Evolutionary conservation across 768 basidiomycete species (phyloP), one percentile per base, ranked within the genome.

Genomic region (Podaxis mareebaensis): DNA sequence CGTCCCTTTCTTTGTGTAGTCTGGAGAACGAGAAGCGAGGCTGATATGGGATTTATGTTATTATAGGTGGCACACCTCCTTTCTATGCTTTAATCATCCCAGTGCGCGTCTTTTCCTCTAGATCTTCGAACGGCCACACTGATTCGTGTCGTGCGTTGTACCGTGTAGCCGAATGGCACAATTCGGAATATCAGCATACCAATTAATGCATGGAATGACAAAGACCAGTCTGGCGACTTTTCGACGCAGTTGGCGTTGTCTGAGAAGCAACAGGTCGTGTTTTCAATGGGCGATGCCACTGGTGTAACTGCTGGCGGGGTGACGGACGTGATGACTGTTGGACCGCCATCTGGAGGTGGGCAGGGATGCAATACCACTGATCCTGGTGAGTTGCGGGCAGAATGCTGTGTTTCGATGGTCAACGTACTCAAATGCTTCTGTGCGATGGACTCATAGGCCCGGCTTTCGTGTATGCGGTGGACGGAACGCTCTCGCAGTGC

Each of bases 211-310:
- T 72, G 67, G 56, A 48, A 66, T 28, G 59, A 56, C 20, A 59
- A 66, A 22, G 44, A 48, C 20, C 26, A 44, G n/a, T 42, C 61
- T 5, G 72, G 74, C 12, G 54, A 57, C 12, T 72, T 70, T 53
- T 63, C 67, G 7, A 66, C 68, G 11, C 63, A 52, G 22, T 54
- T 72, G 2, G n/a, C 56, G 2, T 58, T 72, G 15, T 1, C 39
- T 6, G 58, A 64, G 36, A 54, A 58, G n/a, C 28, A 65, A 26
- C 58, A 54, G 12, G 58, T 72, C 13, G 51, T 72, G 57, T 67
- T 75, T 36, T 63, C 67, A 51, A 71, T 75, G 69, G 71, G 70
- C 7, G 74, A 75, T 44, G 69, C 72, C 8, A 69, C 68, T 4
- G 74, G 70, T 10, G 58, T 65, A 38, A 69, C 70, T 13, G 65